Evolutionary conservation across 345 rosid genomes (phyloP), one percentile per base, ranked within the genome.

Genomic region (Schrenkiella parvula): DNA sequence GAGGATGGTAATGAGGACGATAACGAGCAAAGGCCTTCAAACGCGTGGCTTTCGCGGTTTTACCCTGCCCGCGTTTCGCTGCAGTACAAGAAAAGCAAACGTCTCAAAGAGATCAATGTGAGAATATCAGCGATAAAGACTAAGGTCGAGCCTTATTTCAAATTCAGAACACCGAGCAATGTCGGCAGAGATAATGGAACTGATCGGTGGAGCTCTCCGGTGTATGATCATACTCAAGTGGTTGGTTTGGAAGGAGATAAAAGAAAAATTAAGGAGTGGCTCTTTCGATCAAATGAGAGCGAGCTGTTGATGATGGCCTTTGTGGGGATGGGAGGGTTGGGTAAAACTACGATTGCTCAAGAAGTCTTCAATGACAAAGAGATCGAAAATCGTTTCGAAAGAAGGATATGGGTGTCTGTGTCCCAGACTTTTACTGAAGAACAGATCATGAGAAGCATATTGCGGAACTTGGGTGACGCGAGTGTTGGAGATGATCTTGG

Each of bases 241-340:
- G 79, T 69, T 69, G 79, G 79, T 62, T 64, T 76, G 26, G 79
- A 76, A 76, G 75, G 60, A 63, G 79, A 69, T 39, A 76, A 76
- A 28, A 76, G 51, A 38, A 76, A 63, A 3, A 63, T 76, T 59
- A 76, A 76, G 19, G 60, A 69, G 34, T 76, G 79, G 79, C 71
- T 76, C 15, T 62, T 55, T 47, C 23, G 26, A 2, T 76, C 79
- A 5, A 55, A 63, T 11, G 75, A 76, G 22, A 47, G 37, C 15
- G 71, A 76, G 22, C 37, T 76, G 2, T 50, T 76, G 46, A 34
- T 66, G 23, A 57, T 64, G 76, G 69, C 80, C 37, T 71, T 78
- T 51, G 80, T 78, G 0, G 80, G 80, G 11, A 78, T 78, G 77
- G 80, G 77, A 54, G 80, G 81, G 13, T 25, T 78, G 9, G 81